Conservation (phyloP, 805 yeast genomes). For the Wickerhamomyces subpelliculosus region DNA sequence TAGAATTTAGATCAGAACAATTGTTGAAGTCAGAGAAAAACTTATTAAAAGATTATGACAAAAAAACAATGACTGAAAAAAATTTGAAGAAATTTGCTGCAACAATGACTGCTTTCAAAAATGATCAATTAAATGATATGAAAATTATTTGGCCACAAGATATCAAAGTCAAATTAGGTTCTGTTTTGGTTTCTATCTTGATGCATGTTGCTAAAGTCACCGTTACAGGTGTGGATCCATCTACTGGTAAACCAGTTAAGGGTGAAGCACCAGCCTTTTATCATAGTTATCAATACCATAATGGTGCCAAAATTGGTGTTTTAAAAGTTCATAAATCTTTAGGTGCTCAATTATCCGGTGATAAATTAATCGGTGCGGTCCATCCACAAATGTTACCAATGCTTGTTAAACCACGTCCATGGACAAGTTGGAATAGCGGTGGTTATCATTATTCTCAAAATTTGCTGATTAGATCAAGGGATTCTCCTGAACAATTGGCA, state of each 20-base stretch:
- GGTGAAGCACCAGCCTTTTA: constrained; percentile 87
- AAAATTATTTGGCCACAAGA: constrained; percentile 48
- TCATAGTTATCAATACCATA: constrained; percentile 77
- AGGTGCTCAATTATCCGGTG: constrained; percentile 59
- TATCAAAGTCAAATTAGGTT: constrained; percentile 69
- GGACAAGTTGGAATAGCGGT: constrained; percentile 79
- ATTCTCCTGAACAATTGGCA: constrained; percentile 84
- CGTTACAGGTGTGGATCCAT: constrained; percentile 77
- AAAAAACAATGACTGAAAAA: constrained; percentile 34
- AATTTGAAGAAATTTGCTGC: constrained; percentile 19
- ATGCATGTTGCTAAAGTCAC: constrained; percentile 78
- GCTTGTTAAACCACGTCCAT: constrained; percentile 85
- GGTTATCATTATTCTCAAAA: constrained; percentile 70
- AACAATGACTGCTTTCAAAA: constrained; percentile 26
- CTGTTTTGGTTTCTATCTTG: constrained; percentile 65
- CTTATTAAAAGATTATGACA: constrained; percentile 43
- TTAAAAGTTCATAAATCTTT: constrained; percentile 68
- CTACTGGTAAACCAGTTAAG: constrained; percentile 54
- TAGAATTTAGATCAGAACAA: constrained; percentile 72
- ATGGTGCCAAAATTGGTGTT: constrained; percentile 78
- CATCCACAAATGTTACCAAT: constrained; percentile 90
- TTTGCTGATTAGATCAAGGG: constrained; percentile 66
- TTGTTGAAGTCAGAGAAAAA: constrained; percentile 51
- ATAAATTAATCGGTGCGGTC: constrained; percentile 53
- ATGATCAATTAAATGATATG: constrained; percentile 28